phyloP scores from a whole-genome alignment of 2,329 filamentous ascomycete genomes.

The Zasmidium citrigriseum region DNA sequence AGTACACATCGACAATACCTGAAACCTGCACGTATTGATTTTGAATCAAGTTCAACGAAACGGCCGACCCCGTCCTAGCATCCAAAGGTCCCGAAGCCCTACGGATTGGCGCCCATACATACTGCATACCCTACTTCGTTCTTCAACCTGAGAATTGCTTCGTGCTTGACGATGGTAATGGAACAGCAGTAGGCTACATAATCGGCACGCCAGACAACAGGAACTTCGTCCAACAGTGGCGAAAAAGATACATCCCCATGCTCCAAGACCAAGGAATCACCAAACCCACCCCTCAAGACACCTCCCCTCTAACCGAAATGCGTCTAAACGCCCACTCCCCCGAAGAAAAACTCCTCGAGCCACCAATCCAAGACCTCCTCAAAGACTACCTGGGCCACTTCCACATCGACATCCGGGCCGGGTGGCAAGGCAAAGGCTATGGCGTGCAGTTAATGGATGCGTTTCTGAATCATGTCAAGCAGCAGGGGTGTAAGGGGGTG shows the following conservation, averaged over 20 bases:
- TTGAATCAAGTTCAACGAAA: neutral
- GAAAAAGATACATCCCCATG: constrained; percentile 31
- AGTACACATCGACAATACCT: neutral
- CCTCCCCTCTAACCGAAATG: neutral
- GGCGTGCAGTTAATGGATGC: constrained; percentile 33
- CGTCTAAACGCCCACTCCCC: neutral
- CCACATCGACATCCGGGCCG: constrained; percentile 40
- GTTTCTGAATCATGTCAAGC: constrained; percentile 28
- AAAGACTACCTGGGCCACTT: constrained; percentile 38
- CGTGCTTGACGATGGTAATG: constrained; percentile 37
- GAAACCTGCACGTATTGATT: neutral
- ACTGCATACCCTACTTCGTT: constrained; percentile 37
- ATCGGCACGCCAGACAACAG: constrained; percentile 36
- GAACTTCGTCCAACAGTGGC: constrained; percentile 32
- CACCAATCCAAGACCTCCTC: constrained; percentile 5
- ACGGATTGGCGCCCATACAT: constrained; percentile 7
- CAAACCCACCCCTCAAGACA: neutral
- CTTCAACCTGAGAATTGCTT: constrained; percentile 36
- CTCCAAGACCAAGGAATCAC: neutral
- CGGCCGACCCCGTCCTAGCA: neutral
- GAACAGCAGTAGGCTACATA: constrained; percentile 40
- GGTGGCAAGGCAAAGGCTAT: constrained; percentile 36
- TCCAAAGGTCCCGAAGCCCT: neutral
- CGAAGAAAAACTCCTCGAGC: neutral
- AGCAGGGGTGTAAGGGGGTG: constrained; percentile 31